These are phyloP conservation scores for Lepidium sativum DNA, from an alignment of 345 rosid genomes.

Conservation along the genomic window DNA sequence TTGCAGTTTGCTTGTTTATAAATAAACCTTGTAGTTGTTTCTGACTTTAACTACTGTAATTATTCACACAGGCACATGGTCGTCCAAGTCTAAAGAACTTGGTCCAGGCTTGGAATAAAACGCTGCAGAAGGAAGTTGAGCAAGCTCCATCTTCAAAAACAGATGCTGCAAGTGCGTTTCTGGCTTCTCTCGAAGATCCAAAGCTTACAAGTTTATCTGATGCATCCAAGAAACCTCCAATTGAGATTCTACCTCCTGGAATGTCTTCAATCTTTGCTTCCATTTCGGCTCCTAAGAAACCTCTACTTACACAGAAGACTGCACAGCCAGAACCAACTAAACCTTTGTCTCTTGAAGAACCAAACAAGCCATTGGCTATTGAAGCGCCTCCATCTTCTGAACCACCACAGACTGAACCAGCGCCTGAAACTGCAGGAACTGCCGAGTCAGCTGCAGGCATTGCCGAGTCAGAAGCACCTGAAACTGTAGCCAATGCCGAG, in stretches of 20 bases:
- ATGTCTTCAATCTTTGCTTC: constrained; percentile 80
- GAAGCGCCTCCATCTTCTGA: constrained; percentile 43
- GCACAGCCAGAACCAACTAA: constrained; percentile 54
- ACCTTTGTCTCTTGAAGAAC: constrained; percentile 32
- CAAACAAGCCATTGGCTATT: constrained; percentile 35
- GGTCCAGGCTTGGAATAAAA: constrained; percentile 86
- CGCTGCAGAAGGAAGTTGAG: constrained; percentile 80
- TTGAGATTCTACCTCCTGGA: constrained; percentile 92
- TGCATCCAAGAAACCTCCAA: constrained; percentile 70
- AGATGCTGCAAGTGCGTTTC: constrained; percentile 88
- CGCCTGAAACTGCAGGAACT: constrained; percentile 13
- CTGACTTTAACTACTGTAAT: constrained; percentile 4
- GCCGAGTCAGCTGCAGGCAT: constrained; percentile 14
- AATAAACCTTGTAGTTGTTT: background rate
- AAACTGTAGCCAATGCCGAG: constrained; percentile 9
- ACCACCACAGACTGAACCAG: constrained; percentile 24
- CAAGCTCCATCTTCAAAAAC: constrained; percentile 62
- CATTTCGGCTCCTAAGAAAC: constrained; percentile 62
- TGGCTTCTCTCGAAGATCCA: constrained; percentile 85
- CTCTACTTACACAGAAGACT: constrained; percentile 34
- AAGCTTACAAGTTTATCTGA: constrained; percentile 85
- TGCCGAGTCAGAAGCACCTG: constrained; percentile 22
- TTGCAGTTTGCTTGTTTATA: background rate
- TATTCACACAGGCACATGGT: constrained; percentile 75
- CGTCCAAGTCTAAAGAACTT: constrained; percentile 81